Base-by-base conservation (phyloP, 2,329 filamentous ascomycete genomes). In the Pseudogymnoascus sp. region DNA sequence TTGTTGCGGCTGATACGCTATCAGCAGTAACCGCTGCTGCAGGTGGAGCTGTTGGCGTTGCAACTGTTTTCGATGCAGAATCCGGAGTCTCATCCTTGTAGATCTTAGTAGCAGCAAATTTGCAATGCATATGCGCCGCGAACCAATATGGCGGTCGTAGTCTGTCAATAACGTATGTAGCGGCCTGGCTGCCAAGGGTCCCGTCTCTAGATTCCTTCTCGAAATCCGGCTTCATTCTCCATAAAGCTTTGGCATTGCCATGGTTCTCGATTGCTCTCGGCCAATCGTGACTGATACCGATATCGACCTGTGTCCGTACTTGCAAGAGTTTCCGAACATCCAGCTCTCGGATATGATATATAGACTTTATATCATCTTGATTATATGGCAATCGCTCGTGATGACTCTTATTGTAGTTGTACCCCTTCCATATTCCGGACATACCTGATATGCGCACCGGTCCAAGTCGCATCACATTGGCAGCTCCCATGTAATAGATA, bases 261-360 rank as follows among this genome's bases (percentile, higher is more conserved):
- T 85, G 82, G 71, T 84, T 85, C 75, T 96, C 94, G 60, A 97
- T 84, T 0, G 82, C 86, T 58, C 87, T 84, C 0, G 94, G 94
- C 94, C 94, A 99, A 76, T 99, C 94, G 71, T 99, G 94, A 68
- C 92, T 97, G 60, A 99, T 75, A 2, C 92, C 92, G 47, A 99
- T 78, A 67, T 99, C 94, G 37, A 97, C 86, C 70, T 96, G 93
- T 15, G 89, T 90, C n/a, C 85, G 83, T 33, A 97, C 70, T 69
- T 92, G 86, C 39, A 97, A 78, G 35, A 99, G 77, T 74, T 97
- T 97, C 69, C 93, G 86, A n/a, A 90, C 84, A 71, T 99, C 94
- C 10, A 95, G 75, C 74, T 97, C 92, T 47, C 94, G 83, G 21
- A 96, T 85, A 71, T 97, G 93, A 70, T 97, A 97, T 68, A 95